These are phyloP conservation scores for Oropetium thomaeum DNA, from an alignment of 176 grass and related monocot species.

Conservation along the genomic window DNA sequence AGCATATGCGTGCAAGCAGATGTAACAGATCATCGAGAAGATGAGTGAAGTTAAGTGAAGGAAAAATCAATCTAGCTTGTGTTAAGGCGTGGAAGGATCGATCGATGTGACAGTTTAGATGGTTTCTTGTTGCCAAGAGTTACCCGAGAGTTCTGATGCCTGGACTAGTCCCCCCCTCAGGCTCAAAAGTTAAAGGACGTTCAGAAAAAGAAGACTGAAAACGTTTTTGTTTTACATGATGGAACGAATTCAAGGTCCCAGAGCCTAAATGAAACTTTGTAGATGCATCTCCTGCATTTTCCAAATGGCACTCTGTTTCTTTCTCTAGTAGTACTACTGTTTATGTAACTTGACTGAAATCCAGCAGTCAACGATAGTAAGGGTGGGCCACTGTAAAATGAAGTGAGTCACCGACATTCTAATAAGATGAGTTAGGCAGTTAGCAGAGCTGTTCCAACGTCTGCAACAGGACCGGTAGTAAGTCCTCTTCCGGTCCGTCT, in stretches of 20 bases:
- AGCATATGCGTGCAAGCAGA: slow-evolving; percentile 7
- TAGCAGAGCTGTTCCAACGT: slow-evolving; percentile 40
- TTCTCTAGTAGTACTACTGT: background rate
- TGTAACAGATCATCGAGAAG: background rate
- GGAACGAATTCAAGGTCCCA: no score
- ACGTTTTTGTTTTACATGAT: no score
- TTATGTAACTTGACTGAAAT: slow-evolving; percentile 16
- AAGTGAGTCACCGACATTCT: background rate
- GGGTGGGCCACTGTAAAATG: background rate
- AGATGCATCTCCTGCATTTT: background rate
- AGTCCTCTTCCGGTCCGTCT: slow-evolving; percentile 11
- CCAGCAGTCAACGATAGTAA: background rate
- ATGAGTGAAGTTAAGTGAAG: background rate
- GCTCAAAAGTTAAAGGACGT: background rate
- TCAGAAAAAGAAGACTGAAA: no score
- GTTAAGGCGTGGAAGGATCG: slow-evolving; percentile 31
- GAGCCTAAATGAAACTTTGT: slow-evolving; percentile 1
- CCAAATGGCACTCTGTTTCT: background rate
- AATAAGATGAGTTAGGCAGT: background rate
- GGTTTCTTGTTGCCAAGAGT: slow-evolving; percentile 9
- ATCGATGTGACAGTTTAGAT: background rate
- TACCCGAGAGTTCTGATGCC: no score
- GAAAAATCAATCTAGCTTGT: background rate
- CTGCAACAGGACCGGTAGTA: slow-evolving; percentile 18
- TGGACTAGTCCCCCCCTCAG: background rate